Evolutionary conservation across 108 stramenopile species (phyloP).

Genomic region (Bacterosira constricta): DNA sequence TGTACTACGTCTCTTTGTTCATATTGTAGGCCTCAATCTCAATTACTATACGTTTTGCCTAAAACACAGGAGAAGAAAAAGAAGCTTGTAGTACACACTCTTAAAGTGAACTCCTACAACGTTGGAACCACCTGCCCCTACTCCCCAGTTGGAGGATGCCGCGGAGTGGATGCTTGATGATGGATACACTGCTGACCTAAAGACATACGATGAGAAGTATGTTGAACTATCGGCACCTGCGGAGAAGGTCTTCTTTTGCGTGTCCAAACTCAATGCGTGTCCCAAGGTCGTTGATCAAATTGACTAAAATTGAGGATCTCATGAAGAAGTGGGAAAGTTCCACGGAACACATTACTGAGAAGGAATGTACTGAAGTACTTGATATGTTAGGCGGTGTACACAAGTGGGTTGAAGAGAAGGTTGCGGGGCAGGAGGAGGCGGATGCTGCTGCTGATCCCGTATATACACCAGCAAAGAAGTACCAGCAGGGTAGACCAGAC

Average conservation of each 20-base stretch:
- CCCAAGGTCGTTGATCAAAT: constrained; percentile 71
- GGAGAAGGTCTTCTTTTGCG: constrained; percentile 81
- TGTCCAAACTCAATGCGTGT: constrained; percentile 74
- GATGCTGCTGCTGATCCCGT: constrained; percentile 78
- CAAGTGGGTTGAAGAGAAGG: constrained; percentile 77
- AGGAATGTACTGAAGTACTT: constrained; percentile 81
- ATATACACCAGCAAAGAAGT: constrained; percentile 81
- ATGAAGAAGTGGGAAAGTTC: constrained; percentile 87
- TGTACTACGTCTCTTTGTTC: neutral
- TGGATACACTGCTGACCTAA: constrained; percentile 85
- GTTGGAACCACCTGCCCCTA: constrained; percentile 64
- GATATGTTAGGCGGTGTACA: constrained; percentile 66
- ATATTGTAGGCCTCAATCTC: neutral
- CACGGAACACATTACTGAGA: constrained; percentile 89
- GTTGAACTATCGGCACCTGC: constrained; percentile 76
- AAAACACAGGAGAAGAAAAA: constrained; percentile 88
- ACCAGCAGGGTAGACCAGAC: constrained; percentile 67
- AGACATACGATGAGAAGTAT: constrained; percentile 81
- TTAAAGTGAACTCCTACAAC: constrained; percentile 64
- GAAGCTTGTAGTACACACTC: constrained; percentile 54
- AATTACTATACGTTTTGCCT: no score
- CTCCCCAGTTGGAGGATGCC: constrained; percentile 61
- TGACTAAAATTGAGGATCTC: constrained; percentile 67
- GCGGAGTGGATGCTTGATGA: constrained; percentile 98
- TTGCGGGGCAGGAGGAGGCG: constrained; percentile 65